These are phyloP conservation scores for Cerioporus squamosus DNA, from an alignment of 1,284 basidiomycete species.

Conservation along the genomic window DNA sequence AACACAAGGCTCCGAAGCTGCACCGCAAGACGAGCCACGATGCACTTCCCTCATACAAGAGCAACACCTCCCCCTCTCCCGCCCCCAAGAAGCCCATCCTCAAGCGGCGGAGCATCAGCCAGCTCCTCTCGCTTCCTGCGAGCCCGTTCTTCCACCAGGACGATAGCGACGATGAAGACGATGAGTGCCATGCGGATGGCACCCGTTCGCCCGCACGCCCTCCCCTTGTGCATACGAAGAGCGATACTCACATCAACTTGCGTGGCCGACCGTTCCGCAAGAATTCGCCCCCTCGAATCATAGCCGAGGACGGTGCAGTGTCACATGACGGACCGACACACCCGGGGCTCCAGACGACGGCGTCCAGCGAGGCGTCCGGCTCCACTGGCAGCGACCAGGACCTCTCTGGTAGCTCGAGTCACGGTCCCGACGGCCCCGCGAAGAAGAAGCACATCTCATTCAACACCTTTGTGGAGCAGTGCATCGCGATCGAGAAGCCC, in stretches of 20 bases:
- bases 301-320: conserved; percentile 28
- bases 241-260: conserved; percentile 78
- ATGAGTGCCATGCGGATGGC: background rate
- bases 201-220: conserved; percentile 39
- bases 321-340: background rate
- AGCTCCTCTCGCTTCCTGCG: conserved; percentile 74
- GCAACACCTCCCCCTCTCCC: conserved; percentile 21
- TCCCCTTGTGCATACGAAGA: conserved; percentile 76
- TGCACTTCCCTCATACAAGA: conserved; percentile 38
- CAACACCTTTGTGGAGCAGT: conserved; percentile 98
- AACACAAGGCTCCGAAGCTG: conserved; percentile 34
- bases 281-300: conserved; percentile 68
- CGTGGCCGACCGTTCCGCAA: conserved; percentile 61
- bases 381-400: conserved; percentile 39
- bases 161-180: background rate
- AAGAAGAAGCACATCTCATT: conserved; percentile 92
- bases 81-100: conserved; percentile 85
- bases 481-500: conserved; percentile 89
- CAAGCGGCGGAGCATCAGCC: conserved; percentile 93
- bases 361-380: conserved; percentile 34
- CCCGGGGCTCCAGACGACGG: conserved; percentile 10
- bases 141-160: conserved; percentile 60
- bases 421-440: conserved; percentile 29
- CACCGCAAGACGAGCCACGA: conserved; percentile 31
- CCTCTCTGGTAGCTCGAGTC: conserved; percentile 41